A percentile compares a stretch with the other conserved stretches of the same genome.
phyloP scores from a whole-genome alignment of 371 early-diverging fungal genomes.

The Homolaphlyctis polyrhiza region DNA sequence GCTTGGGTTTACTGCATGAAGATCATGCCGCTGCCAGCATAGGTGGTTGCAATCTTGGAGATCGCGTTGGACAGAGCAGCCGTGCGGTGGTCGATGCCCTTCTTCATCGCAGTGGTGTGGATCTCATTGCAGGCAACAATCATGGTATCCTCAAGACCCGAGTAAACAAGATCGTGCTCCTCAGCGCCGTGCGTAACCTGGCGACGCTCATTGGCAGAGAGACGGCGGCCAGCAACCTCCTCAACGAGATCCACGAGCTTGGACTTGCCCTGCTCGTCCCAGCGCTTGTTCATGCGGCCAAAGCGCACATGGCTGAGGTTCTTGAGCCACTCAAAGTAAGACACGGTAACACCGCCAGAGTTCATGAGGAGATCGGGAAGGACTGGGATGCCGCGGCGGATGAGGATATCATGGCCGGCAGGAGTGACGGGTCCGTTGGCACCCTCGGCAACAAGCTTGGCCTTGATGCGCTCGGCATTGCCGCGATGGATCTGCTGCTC shows the following conservation, averaged over 20 bases:
- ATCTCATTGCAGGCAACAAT: slow-evolving; percentile 72
- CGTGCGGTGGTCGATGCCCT: slow-evolving; percentile 71
- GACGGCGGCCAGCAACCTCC: slow-evolving; percentile 67
- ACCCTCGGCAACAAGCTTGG: slow-evolving; percentile 84
- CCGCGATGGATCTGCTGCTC: slow-evolving; percentile 80
- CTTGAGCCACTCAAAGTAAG: slow-evolving; percentile 77
- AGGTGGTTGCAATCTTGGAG: slow-evolving; percentile 60
- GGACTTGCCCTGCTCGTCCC: slow-evolving; percentile 79
- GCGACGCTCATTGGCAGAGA: slow-evolving; percentile 71
- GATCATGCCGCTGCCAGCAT: slow-evolving; percentile 17
- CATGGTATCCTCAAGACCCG: slow-evolving; percentile 89
- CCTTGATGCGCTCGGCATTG: slow-evolving; percentile 72
- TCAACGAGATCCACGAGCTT: slow-evolving; percentile 75
- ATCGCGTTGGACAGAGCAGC: slow-evolving; percentile 84
- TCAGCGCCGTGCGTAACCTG: slow-evolving; percentile 83
- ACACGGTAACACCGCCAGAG: slow-evolving; percentile 85
- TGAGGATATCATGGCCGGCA: slow-evolving; percentile 67
- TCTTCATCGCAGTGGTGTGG: slow-evolving; percentile 32
- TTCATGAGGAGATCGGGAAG: slow-evolving; percentile 80
- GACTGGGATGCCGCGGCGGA: slow-evolving; percentile 61
- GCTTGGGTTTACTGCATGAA: slow-evolving; percentile 17
- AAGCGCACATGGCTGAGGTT: slow-evolving; percentile 83
- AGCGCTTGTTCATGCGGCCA: slow-evolving; percentile 87
- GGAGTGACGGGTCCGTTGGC: slow-evolving; percentile 88
- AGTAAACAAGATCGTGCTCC: slow-evolving; percentile 86